Evolutionary conservation across 768 basidiomycete species (phyloP).

Genomic region (Psilocybe cubensis): DNA sequence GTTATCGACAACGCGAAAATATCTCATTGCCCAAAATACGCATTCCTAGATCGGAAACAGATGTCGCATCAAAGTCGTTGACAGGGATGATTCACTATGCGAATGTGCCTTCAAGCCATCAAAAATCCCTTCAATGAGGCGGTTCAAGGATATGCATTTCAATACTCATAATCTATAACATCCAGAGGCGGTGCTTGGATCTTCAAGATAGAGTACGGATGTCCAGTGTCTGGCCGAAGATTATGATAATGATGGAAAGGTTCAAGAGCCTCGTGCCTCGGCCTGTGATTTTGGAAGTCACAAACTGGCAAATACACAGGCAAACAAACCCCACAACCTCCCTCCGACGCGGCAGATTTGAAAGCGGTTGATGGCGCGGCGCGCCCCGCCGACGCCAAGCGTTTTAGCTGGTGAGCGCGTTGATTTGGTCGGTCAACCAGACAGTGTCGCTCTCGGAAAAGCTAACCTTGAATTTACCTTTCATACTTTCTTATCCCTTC

Average conservation of each 20-base stretch:
- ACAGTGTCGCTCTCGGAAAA: no score
- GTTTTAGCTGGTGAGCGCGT: no score
- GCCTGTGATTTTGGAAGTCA: background rate
- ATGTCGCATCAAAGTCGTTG: background rate
- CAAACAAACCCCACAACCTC: background rate
- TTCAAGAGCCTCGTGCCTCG: no score
- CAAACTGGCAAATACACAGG: background rate
- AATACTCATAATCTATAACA: background rate
- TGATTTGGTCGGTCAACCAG: no score
- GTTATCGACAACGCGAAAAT: background rate
- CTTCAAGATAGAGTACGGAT: background rate
- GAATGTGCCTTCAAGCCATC: background rate
- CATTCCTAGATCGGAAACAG: conserved; percentile 3
- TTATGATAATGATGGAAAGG: no score
- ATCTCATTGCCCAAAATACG: background rate
- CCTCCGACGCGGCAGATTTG: no score
- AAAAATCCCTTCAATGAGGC: background rate
- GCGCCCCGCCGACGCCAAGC: no score
- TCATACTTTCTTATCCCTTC: no score
- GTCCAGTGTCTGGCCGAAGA: background rate
- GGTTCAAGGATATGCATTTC: background rate
- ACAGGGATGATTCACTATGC: background rate
- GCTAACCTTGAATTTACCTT: no score
- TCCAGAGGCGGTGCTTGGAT: background rate
- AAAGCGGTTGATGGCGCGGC: no score